Evolutionary conservation across 441 rosid genomes (phyloP), one percentile per base, ranked within the genome.

Genomic region (Populus tomentosa): DNA sequence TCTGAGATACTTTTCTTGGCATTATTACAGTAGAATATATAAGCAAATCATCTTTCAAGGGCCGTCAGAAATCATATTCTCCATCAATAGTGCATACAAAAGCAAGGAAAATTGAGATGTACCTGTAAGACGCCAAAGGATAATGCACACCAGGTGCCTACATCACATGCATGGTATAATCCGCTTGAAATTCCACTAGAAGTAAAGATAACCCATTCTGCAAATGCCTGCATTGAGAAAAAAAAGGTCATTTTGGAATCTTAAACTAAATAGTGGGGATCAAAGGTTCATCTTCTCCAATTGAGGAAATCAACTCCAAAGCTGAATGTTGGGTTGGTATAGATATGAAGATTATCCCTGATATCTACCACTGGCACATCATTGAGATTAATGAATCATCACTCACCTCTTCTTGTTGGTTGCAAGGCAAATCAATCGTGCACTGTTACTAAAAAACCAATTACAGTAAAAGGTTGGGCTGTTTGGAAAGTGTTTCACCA

Each of bases 171-270:
- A 84, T 95, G 99, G 82, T 95, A 95, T 73, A 95, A 79, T 77
- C 93, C 99, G 79, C 99, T 95, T 33, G 97, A 89, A 86, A 94
- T 89, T 77, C 97, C 98, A 76, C 99, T 96, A 20, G 88, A 83
- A 10, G 99, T 96, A 85, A 89, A 96, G 77, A 96, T 83, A 71
- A 94, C 97, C 99, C 99, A 94, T 85, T 96, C 99, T 80, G 99
- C 83, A 85, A 89, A 94, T 72, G 95, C 99, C 98, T 96, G 90
- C 80, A 82, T 4, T 40, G 59, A 78, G 63, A 75, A 79, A 9
- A 18, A 69, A 75, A 74, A 72, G 42, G 67, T 59, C 33, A 13
- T 4, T 63, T 56, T 63, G 40, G 74, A 59, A 67, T 30, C 16
- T 56, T 79, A 65, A 81, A 79, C 40, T 30, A 70, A 65, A 28